These are phyloP conservation scores for Hemisphaericaspora xylanilytica DNA, from an alignment of 1,139 yeast species.

Conservation along the genomic window DNA sequence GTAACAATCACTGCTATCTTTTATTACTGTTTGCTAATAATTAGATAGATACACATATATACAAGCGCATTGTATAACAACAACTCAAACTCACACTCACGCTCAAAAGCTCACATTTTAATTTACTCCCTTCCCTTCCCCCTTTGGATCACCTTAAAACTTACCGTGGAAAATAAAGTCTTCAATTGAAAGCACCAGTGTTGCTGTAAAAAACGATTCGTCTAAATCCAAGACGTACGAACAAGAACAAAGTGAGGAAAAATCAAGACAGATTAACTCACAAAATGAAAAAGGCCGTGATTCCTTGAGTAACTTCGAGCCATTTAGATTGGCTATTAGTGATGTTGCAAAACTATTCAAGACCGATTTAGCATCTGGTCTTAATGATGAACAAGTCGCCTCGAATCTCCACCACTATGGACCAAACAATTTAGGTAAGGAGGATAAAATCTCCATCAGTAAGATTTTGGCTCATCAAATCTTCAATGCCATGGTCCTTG, in stretches of 20 bases:
- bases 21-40: no score
- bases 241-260: no score
- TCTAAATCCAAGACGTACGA: constrained; percentile 10
- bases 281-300: background rate
- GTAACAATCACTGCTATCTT: no score
- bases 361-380: constrained; percentile 48
- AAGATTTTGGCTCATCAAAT: constrained; percentile 66
- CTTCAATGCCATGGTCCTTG: constrained; percentile 79
- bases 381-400: constrained; percentile 36
- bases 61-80: no score
- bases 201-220: constrained; percentile 9
- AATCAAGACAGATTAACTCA: no score
- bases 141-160: background rate
- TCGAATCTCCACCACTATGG: constrained; percentile 40
- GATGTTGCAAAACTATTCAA: constrained; percentile 36
- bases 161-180: constrained; percentile 8
- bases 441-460: constrained; percentile 52
- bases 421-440: constrained; percentile 61
- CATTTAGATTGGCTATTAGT: constrained; percentile 33
- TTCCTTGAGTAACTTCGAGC: constrained; percentile 14
- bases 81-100: no score
- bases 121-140: no score
- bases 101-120: no score
- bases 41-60: no score
- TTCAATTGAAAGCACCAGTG: constrained; percentile 1